Conservation (phyloP, 352 stramenopile species). For the Peronospora belbahrii region DNA sequence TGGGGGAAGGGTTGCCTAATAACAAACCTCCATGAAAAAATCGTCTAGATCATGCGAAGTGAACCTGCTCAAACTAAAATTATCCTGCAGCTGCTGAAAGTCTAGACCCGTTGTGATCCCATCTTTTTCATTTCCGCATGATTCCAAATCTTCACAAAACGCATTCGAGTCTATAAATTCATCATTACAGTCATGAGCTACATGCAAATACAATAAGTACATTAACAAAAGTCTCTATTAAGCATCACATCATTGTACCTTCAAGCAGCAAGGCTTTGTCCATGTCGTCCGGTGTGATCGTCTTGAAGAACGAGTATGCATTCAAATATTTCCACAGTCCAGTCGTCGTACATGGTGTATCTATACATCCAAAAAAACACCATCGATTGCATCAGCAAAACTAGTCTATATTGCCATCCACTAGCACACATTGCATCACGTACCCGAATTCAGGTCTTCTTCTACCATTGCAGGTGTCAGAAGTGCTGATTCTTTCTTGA, state of each 20-base stretch:
- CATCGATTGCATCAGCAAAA: no score
- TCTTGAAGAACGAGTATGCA: constrained; percentile 57
- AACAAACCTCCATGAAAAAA: constrained; percentile 42
- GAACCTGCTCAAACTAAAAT: constrained; percentile 14
- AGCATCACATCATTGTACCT: constrained; percentile 14
- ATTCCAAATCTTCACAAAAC: constrained; percentile 12
- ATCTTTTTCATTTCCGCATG: constrained; percentile 6
- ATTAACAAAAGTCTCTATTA: neutral
- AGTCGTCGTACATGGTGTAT: constrained; percentile 53
- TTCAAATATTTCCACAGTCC: constrained; percentile 63
- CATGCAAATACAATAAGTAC: neutral
- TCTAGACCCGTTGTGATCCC: constrained; percentile 1
- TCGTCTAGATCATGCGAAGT: constrained; percentile 22
- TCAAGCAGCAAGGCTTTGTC: constrained; percentile 49
- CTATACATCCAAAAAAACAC: constrained; percentile 15
- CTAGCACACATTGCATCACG: neutral
- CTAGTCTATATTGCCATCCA: neutral
- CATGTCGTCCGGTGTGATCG: constrained; percentile 50
- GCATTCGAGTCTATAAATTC: constrained; percentile 15
- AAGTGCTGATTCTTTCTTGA: constrained; percentile 23
- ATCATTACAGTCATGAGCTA: neutral
- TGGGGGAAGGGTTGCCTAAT: neutral
- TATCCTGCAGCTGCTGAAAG: constrained; percentile 14
- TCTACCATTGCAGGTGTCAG: constrained; percentile 41
- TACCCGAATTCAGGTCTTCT: constrained; percentile 58